These are phyloP conservation scores for Aspergillus sp. DNA, from an alignment of 2,329 filamentous ascomycete species.

Conservation along the genomic window DNA sequence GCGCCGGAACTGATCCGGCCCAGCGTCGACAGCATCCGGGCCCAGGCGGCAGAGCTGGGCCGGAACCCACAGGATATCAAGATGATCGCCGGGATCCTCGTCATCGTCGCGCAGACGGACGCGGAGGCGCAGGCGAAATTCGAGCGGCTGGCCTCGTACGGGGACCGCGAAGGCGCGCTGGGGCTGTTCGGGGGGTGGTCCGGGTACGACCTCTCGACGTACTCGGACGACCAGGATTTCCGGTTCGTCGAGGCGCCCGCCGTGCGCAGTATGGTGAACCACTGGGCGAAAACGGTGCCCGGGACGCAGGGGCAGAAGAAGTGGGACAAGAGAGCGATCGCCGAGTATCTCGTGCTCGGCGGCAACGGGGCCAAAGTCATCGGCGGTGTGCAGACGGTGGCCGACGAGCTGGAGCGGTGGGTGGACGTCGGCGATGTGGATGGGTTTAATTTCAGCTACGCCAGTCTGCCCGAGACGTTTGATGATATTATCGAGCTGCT, in stretches of 20 bases:
- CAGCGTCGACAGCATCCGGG: constrained; percentile 55
- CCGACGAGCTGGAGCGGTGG: constrained; percentile 61
- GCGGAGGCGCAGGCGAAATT: constrained; percentile 60
- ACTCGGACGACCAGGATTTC: constrained; percentile 57
- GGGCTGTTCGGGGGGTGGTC: constrained; percentile 70
- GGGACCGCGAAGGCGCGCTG: constrained; percentile 57
- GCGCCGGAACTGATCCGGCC: background rate
- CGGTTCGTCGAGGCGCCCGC: constrained; percentile 54
- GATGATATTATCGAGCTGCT: constrained; percentile 59
- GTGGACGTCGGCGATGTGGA: constrained; percentile 61
- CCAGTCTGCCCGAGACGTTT: constrained; percentile 58
- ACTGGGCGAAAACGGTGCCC: constrained; percentile 48
- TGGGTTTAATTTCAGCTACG: constrained; percentile 66
- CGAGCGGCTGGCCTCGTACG: constrained; percentile 49
- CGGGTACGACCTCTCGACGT: constrained; percentile 54
- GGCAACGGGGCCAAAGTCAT: constrained; percentile 58
- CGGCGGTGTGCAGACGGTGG: constrained; percentile 57
- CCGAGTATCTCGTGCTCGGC: constrained; percentile 59
- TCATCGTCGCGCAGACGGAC: constrained; percentile 57
- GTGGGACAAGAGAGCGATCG: constrained; percentile 65
- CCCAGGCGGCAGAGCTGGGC: constrained; percentile 47
- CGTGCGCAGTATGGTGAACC: constrained; percentile 43
- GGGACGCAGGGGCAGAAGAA: constrained; percentile 47
- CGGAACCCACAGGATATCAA: constrained; percentile 56
- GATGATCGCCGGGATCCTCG: constrained; percentile 58